Conservation (phyloP, 2,329 filamentous ascomycete species). For the Calonectria henricotiae region DNA sequence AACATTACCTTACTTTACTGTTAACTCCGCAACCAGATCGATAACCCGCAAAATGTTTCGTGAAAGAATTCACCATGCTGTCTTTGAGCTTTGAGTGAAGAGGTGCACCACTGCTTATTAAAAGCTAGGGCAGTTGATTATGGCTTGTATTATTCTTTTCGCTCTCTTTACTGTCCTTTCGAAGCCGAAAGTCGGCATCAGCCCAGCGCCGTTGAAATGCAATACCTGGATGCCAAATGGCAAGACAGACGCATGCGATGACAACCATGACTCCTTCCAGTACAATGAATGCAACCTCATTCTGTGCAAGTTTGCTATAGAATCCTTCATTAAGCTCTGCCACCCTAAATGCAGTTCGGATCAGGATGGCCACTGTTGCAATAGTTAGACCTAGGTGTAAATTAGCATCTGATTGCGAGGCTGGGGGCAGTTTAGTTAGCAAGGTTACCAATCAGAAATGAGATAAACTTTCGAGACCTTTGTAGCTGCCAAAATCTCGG, state of each 20-base stretch:
- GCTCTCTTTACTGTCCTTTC: slow-evolving; percentile 12
- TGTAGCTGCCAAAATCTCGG: slow-evolving; percentile 38
- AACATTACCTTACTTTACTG: background rate
- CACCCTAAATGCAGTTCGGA: slow-evolving; percentile 41
- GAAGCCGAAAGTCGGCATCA: slow-evolving; percentile 45
- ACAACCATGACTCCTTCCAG: slow-evolving; percentile 41
- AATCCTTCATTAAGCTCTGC: slow-evolving; percentile 40
- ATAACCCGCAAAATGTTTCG: too few relatives aligned
- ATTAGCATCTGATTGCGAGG: slow-evolving; percentile 82
- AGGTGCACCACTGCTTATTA: background rate
- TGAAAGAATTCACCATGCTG: background rate
- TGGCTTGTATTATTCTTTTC: background rate
- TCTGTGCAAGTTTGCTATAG: slow-evolving; percentile 35
- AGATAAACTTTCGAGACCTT: slow-evolving; percentile 32
- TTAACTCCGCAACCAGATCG: too few relatives aligned
- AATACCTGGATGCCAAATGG: slow-evolving; percentile 37
- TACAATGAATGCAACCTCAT: slow-evolving; percentile 39
- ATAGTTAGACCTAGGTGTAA: slow-evolving; percentile 53
- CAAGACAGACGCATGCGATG: slow-evolving; percentile 18
- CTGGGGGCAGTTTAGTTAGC: slow-evolving; percentile 70
- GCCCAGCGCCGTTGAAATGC: slow-evolving; percentile 40
- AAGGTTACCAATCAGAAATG: slow-evolving; percentile 38
- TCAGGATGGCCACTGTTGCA: slow-evolving; percentile 41
- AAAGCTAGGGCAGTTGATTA: background rate
- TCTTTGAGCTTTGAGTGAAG: background rate